These are phyloP conservation scores for Mortierella sp. DNA, from an alignment of 371 early-diverging fungal genomes.

Conservation along the genomic window DNA sequence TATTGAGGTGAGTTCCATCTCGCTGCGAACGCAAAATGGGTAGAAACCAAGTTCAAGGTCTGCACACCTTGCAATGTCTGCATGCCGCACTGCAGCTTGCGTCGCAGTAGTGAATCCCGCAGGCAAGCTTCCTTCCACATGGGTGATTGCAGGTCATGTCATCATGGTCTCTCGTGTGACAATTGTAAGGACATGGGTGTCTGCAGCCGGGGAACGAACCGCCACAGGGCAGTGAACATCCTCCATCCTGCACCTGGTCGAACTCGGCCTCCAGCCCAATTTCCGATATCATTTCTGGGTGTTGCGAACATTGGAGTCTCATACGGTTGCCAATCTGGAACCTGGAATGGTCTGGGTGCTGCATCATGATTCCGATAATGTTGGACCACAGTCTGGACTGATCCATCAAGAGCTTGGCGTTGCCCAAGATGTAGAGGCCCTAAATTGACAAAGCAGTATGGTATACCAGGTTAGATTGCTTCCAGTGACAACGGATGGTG, in stretches of 20 bases:
- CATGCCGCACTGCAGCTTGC: slow-evolving; percentile 22
- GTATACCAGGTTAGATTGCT: neutral
- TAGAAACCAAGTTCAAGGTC: slow-evolving; percentile 1
- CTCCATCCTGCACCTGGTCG: slow-evolving; percentile 58
- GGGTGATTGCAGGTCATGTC: slow-evolving; percentile 25
- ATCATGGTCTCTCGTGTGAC: slow-evolving; percentile 24
- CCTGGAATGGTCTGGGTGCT: slow-evolving; percentile 17
- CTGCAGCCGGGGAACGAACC: slow-evolving; percentile 38
- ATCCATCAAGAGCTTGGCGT: slow-evolving; percentile 62
- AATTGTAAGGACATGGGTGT: slow-evolving; percentile 33
- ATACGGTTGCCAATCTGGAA: slow-evolving; percentile 56
- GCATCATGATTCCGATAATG: slow-evolving; percentile 33
- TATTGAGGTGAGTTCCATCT: too few species aligned
- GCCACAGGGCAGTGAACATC: slow-evolving; percentile 59
- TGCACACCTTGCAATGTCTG: slow-evolving; percentile 17
- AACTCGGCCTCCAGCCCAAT: slow-evolving; percentile 66
- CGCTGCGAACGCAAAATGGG: too few species aligned
- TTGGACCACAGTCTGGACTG: slow-evolving; percentile 71
- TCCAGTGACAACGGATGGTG: neutral
- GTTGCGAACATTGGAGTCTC: slow-evolving; percentile 57
- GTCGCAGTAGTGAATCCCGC: slow-evolving; percentile 23
- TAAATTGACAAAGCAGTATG: slow-evolving; percentile 12
- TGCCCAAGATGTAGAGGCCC: slow-evolving; percentile 82
- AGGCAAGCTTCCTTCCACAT: slow-evolving; percentile 19
- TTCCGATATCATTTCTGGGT: slow-evolving; percentile 53